Base-by-base conservation (phyloP, 1,284 basidiomycete species). In the Trichosporon sp. region DNA sequence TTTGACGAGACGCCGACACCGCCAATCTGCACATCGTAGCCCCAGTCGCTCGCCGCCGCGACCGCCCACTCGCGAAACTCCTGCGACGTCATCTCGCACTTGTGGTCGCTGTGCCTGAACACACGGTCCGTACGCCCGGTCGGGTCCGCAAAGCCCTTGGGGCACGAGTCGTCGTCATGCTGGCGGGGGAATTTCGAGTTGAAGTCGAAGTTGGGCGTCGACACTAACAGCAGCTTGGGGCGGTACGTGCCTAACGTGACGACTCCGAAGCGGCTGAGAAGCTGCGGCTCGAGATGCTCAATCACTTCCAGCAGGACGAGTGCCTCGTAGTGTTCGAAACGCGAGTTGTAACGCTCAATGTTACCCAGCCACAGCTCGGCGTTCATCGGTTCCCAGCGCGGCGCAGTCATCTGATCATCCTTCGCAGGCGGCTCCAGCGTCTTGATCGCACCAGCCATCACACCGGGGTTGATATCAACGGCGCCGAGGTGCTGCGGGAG, bases 221-320 rank as follows among this genome's bases (percentile, higher is more conserved):
- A 95, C 69, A 97, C 78, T 37, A 98, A 84, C 44, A 95, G 82
- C 58, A 90, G 73, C 36, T 85, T 84, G 1, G 95, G 94, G 60
- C 88, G 86, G 74, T 96, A 97, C 16, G 87, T 83, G 0, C 92
- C 92, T 37, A 97, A 85, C 8, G 95, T 81, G 61, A 89, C 82
- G 11, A 90, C 90, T 3, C 89, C 88, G 72, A 95, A 92, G n/a
- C 85, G 83, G 6, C 84, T 82, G n/a, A 96, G 83, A 10, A 89
- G 80, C 14, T 85, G 77, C 2, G 87, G 85, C 11, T 87, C 84
- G 62, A 98, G 82, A 74, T 98, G 95, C 78, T 98, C 95, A 73
- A 98, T 89, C 87, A 96, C 89, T 83, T 97, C 94, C 6, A 87
- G 88, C 19, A 88, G 86, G 25, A 93, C 86, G 68, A 96, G 89